Conservation (phyloP, 495 filamentous ascomycete species). For the Elaphomyces granulatus region DNA sequence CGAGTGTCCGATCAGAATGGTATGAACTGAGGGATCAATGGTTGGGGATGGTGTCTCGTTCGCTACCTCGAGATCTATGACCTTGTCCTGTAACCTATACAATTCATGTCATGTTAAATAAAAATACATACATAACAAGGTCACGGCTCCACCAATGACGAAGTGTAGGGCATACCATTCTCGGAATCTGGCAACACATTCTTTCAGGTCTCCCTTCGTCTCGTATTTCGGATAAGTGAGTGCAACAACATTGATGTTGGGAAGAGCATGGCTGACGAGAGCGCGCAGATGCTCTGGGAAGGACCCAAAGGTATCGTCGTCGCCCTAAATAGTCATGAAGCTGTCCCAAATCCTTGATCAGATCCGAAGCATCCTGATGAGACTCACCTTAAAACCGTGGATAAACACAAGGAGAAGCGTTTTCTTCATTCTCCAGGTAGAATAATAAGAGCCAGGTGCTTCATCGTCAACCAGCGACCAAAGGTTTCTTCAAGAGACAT, state of each 20-base stretch:
- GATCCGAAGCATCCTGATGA: no score
- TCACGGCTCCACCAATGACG: no score
- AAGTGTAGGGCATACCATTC: constrained; percentile 65
- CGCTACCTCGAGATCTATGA: constrained; percentile 87
- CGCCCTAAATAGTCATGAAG: constrained; percentile 42
- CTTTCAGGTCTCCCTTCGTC: constrained; percentile 71
- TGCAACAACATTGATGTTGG: constrained; percentile 53
- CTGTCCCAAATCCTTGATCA: background rate
- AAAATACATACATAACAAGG: no score
- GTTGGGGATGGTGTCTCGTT: constrained; percentile 73
- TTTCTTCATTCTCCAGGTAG: constrained; percentile 87
- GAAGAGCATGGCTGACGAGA: constrained; percentile 54
- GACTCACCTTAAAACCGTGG: constrained; percentile 85
- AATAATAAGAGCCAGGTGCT: no score
- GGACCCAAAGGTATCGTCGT: constrained; percentile 69
- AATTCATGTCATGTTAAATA: constrained; percentile 2
- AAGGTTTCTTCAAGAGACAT: no score
- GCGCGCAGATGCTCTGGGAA: constrained; percentile 63
- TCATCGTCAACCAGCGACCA: no score
- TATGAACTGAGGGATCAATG: constrained; percentile 73
- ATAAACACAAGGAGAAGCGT: constrained; percentile 86
- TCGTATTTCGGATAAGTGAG: constrained; percentile 83
- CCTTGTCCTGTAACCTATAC: constrained; percentile 71
- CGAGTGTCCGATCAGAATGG: constrained; percentile 75
- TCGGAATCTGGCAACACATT: constrained; percentile 66